These are phyloP conservation scores for Eucalyptus sideroxylon DNA, from an alignment of 345 rosid species.

Conservation along the genomic window DNA sequence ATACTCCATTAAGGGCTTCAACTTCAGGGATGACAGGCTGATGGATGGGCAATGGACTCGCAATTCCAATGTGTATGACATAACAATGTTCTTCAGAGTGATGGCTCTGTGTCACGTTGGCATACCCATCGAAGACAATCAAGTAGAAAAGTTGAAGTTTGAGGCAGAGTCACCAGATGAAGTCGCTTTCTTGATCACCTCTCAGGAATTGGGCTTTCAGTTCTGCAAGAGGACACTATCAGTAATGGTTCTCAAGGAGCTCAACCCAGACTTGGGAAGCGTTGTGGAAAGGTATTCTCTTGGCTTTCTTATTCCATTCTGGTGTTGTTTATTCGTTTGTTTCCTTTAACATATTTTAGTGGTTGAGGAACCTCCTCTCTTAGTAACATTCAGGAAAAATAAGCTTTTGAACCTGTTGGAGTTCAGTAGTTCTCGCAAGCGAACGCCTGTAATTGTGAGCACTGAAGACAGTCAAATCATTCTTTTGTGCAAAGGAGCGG, in stretches of 20 bases:
- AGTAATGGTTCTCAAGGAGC: conserved; percentile 35
- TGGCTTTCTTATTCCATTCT: not conserved
- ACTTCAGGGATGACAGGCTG: conserved; percentile 48
- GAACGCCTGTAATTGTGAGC: conserved; percentile 63
- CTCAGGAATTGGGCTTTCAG: conserved; percentile 69
- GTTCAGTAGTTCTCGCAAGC: conserved; percentile 59
- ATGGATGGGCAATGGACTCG: conserved; percentile 42
- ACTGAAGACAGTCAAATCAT: conserved; percentile 56
- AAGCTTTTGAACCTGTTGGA: conserved; percentile 58
- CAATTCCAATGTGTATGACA: conserved; percentile 18
- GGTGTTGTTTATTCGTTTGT: not conserved
- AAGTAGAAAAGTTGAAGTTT: conserved; percentile 31
- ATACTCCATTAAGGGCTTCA: conserved; percentile 38
- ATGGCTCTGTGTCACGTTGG: conserved; percentile 68
- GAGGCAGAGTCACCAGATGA: conserved; percentile 94
- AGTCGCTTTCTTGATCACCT: conserved; percentile 61
- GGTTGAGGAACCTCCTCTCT: not conserved
- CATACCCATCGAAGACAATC: conserved; percentile 41
- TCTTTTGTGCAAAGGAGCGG: conserved; percentile 81
- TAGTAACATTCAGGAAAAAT: conserved; percentile 36
- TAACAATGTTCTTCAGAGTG: conserved; percentile 56
- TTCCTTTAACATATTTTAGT: not conserved
- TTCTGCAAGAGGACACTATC: conserved; percentile 60
- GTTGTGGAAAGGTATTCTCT: conserved; percentile 30
- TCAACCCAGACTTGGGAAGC: conserved; percentile 20